These are phyloP conservation scores for Calocera viscosa DNA, from an alignment of 768 basidiomycete species.

Conservation along the genomic window DNA sequence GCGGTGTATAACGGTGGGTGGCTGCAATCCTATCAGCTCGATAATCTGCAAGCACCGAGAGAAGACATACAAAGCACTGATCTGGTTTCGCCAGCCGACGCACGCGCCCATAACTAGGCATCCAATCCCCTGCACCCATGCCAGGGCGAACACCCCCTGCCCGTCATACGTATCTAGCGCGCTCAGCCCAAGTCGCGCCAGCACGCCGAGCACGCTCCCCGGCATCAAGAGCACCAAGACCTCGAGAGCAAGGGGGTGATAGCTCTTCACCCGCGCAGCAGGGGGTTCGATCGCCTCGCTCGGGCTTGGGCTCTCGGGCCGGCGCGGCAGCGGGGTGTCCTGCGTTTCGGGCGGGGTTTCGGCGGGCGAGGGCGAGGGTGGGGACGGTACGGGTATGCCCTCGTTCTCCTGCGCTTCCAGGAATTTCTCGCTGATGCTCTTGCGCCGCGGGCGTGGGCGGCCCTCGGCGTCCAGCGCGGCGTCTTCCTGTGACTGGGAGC, in stretches of 20 bases:
- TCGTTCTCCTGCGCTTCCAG: background rate
- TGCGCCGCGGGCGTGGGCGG: background rate
- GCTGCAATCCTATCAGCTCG: conserved; percentile 31
- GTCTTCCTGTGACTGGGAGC: background rate
- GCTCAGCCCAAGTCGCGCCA: conserved; percentile 65
- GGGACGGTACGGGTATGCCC: background rate
- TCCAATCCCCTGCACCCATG: conserved; percentile 76
- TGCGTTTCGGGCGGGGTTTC: background rate
- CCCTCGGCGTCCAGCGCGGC: background rate
- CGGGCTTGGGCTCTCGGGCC: conserved; percentile 17
- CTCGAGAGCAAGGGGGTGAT: conserved; percentile 46
- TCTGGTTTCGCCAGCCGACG: conserved; percentile 53
- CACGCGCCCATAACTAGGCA: conserved; percentile 85
- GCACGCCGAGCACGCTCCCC: conserved; percentile 70
- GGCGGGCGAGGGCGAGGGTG: background rate
- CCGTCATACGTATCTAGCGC: conserved; percentile 67
- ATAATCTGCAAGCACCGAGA: conserved; percentile 12
- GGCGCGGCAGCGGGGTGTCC: background rate
- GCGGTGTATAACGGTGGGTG: conserved; percentile 83
- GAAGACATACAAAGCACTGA: conserved; percentile 58
- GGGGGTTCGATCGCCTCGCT: conserved; percentile 27
- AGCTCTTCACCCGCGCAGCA: conserved; percentile 26
- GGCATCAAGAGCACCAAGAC: conserved; percentile 64
- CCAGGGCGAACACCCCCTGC: conserved; percentile 61
- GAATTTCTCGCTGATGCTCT: background rate